Evolutionary conservation across 1,284 basidiomycete genomes (phyloP).

Genomic region (Tetrapyrgos nigripes): DNA sequence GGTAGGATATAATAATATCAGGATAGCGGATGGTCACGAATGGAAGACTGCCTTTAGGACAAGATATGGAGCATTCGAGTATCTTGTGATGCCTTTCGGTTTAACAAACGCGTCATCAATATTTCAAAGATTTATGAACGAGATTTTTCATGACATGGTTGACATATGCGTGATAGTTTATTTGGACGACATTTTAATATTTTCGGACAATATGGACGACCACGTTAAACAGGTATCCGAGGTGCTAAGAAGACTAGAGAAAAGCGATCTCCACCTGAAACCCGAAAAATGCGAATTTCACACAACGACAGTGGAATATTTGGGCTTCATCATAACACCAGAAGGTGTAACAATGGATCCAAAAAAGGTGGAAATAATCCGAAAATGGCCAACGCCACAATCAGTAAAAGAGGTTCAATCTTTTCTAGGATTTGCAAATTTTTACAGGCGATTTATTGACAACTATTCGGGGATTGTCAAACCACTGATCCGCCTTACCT

Average conservation of each 20-base stretch:
- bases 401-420: constrained; percentile 36
- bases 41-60: constrained; percentile 8
- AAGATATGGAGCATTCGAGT: constrained; percentile 7
- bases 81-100: not conserved
- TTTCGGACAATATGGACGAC: constrained; percentile 18
- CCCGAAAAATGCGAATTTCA: constrained; percentile 47
- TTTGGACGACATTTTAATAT: constrained; percentile 33
- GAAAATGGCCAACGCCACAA: constrained; percentile 29
- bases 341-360: constrained; percentile 39
- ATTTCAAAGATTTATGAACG: constrained; percentile 22
- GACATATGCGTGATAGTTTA: constrained; percentile 15
- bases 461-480: constrained; percentile 28
- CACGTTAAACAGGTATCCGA: constrained; percentile 22
- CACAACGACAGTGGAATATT: constrained; percentile 37
- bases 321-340: constrained; percentile 42
- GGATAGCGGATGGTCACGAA: constrained; percentile 5
- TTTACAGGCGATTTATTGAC: constrained; percentile 51
- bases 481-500: constrained; percentile 13
- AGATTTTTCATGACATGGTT: constrained; percentile 32
- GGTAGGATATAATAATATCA: not conserved
- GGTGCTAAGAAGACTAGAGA: constrained; percentile 41
- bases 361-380: constrained; percentile 40
- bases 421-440: too few species aligned
- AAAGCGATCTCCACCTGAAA: constrained; percentile 39
- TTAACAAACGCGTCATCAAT: not conserved